A percentile compares a stretch with the other conserved stretches of the same genome.
Evolutionary conservation across 805 yeast species (phyloP).

Genomic region (Cyberlindnera euphorbiae): DNA sequence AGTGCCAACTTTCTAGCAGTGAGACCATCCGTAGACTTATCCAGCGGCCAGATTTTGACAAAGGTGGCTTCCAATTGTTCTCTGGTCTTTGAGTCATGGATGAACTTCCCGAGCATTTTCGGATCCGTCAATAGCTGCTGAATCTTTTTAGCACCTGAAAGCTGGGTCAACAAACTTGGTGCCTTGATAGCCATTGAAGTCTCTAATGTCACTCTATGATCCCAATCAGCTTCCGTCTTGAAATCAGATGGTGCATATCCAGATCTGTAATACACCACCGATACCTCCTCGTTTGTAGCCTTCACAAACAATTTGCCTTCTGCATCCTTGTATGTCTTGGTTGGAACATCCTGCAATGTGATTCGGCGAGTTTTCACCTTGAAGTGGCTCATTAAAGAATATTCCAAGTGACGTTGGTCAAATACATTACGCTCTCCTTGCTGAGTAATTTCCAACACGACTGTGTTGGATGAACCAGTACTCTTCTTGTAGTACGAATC

Average conservation of each 20-base stretch:
- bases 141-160: conserved; percentile 89
- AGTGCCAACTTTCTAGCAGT: conserved; percentile 64
- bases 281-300: conserved; percentile 61
- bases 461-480: conserved; percentile 32
- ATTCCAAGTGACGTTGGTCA: conserved; percentile 87
- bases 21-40: conserved; percentile 57
- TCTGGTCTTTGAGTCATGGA: conserved; percentile 25
- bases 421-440: conserved; percentile 82
- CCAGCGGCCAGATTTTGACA: conserved; percentile 85
- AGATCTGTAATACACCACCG: conserved; percentile 85
- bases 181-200: conserved; percentile 79
- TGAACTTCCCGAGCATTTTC: conserved; percentile 41
- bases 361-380: conserved; percentile 61
- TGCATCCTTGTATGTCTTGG: conserved; percentile 34
- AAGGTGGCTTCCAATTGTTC: conserved; percentile 48
- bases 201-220: conserved; percentile 68
- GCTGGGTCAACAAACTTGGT: conserved; percentile 83
- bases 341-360: conserved; percentile 55
- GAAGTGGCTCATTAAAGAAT: conserved; percentile 50
- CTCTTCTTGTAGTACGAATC: conserved; percentile 47
- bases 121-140: conserved; percentile 80
- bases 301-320: conserved; percentile 48
- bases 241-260: conserved; percentile 88
- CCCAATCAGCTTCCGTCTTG: conserved; percentile 65
- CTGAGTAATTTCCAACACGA: conserved; percentile 76